Base-by-base conservation (phyloP, 2,329 filamentous ascomycete species). In the Phialophora verrucosa region DNA sequence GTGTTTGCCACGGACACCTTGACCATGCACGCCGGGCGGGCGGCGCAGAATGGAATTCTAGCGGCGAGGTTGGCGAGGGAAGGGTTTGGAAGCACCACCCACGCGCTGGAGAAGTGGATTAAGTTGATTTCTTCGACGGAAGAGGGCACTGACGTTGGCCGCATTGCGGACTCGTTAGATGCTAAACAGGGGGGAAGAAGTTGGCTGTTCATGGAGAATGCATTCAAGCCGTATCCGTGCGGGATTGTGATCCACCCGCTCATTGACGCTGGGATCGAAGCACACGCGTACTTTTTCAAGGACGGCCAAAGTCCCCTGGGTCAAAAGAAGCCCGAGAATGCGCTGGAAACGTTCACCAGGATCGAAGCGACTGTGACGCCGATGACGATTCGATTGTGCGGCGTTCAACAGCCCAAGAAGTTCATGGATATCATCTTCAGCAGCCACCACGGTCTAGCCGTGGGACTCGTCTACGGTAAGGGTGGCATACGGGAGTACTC, bases 191-290 rank as follows among this genome's bases (percentile, higher is more conserved):
- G 58, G 12, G 47, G 49, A n/a, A 25, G 58, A 12, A 23, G 32
- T 25, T 60, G 58, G 58, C 17, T 42, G 25, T 31, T 60, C 14
- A 75, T 81, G 70, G 78, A 79, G 67, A 86, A 86, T 67, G 80
- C 82, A 1, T 86, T 85, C 75, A 86, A 86, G 72, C 84, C 83
- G 0, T 86, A 83, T 66, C 83, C 84, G 0, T 86, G 84, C 72
- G 84, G 83, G 0, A 85, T 86, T 65, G 83, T 86, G 0, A 83
- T 85, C 68, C 84, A 87, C 73, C 83, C 84, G 1, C 77, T 81
- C 1, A 86, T 86, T 62, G 84, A 86, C 72, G 83, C 75, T 2
- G 82, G 80, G 63, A 80, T 81, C 12, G 80, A 83, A 69, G 70
- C 85, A 12, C 79, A 81, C 69, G n/a, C n/a, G 27, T 44, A 44